Conservation (phyloP, 2,329 filamentous ascomycete species). For the Magnaporthiopsis incrustans region DNA sequence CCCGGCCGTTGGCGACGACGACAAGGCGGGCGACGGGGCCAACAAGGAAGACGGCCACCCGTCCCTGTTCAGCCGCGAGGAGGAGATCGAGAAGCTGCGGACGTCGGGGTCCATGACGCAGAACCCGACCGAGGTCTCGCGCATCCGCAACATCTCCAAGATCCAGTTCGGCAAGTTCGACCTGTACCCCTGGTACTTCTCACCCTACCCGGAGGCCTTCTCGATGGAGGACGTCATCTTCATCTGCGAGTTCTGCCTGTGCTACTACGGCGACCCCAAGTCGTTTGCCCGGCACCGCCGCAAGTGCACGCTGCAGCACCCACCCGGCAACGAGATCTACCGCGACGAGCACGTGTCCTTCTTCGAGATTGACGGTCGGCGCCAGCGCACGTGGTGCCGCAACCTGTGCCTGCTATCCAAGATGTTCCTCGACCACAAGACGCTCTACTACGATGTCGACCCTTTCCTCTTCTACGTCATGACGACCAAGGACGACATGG, state of each 20-base stretch:
- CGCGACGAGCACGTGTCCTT: constrained; percentile 90
- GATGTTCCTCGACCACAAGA: constrained; percentile 96
- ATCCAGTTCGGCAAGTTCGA: constrained; percentile 91
- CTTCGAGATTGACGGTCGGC: constrained; percentile 91
- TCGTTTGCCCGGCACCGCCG: constrained; percentile 77
- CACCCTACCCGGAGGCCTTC: constrained; percentile 86
- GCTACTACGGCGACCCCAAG: constrained; percentile 77
- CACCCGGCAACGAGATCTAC: constrained; percentile 97
- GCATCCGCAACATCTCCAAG: constrained; percentile 88
- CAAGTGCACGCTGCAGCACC: constrained; percentile 87
- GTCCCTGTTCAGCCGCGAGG: constrained; percentile 62
- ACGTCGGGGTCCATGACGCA: constrained; percentile 98
- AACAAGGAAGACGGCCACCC: constrained; percentile 35
- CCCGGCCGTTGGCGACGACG: constrained; percentile 38
- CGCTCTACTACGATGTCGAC: constrained; percentile 98
- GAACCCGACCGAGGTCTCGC: constrained; percentile 91
- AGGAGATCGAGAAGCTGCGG: constrained; percentile 92
- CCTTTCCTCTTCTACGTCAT: constrained; percentile 99
- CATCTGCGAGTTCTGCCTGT: constrained; percentile 95
- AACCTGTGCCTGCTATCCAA: constrained; percentile 93
- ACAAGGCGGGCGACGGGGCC: constrained; percentile 16
- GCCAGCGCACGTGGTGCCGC: constrained; percentile 92
- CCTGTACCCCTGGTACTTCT: constrained; percentile 98
- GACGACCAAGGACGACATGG: constrained; percentile 80
- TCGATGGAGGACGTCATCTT: constrained; percentile 84